These are phyloP conservation scores for Sphagnum contortum DNA, from an alignment of 225 moss, liverwort and hornwort species.

Conservation along the genomic window DNA sequence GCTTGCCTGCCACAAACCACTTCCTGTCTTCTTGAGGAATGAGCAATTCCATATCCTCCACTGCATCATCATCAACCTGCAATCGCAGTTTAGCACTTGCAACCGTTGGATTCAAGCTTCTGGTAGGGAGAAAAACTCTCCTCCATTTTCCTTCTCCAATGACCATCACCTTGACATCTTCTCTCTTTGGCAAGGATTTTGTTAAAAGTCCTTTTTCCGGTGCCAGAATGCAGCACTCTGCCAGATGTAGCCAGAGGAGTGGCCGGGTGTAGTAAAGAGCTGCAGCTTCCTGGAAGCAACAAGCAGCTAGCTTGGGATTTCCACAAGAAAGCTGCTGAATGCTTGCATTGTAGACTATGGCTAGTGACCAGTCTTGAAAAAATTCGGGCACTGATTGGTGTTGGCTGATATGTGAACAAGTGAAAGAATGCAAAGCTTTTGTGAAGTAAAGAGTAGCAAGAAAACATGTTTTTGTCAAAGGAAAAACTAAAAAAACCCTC, in stretches of 20 bases:
- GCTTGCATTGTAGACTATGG: conserved; percentile 83
- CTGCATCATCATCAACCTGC: conserved; percentile 24
- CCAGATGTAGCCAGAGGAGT: conserved; percentile 40
- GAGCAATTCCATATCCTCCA: conserved; percentile 24
- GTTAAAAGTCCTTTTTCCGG: conserved; percentile 43
- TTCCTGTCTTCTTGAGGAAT: conserved; percentile 27
- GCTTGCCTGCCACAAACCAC: conserved; percentile 37
- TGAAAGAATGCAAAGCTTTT: conserved; percentile 59
- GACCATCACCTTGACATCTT: conserved; percentile 23
- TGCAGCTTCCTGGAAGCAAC: conserved; percentile 36
- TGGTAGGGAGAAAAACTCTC: conserved; percentile 29
- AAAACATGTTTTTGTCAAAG: no score
- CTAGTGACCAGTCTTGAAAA: conserved; percentile 68
- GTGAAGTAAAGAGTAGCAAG: conserved; percentile 59
- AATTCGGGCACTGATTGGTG: conserved; percentile 46
- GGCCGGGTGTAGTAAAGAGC: conserved; percentile 43
- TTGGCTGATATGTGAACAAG: conserved; percentile 35
- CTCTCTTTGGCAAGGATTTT: conserved; percentile 23
- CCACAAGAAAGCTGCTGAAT: conserved; percentile 85
- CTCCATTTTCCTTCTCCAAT: conserved; percentile 42
- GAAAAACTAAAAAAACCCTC: no score
- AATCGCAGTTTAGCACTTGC: conserved; percentile 16
- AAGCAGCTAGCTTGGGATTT: conserved; percentile 64
- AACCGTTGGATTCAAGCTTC: conserved; percentile 33
- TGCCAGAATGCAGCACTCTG: conserved; percentile 45